phyloP scores from a whole-genome alignment of 2,329 filamentous ascomycete genomes.

The Shiraia bambusicola region DNA sequence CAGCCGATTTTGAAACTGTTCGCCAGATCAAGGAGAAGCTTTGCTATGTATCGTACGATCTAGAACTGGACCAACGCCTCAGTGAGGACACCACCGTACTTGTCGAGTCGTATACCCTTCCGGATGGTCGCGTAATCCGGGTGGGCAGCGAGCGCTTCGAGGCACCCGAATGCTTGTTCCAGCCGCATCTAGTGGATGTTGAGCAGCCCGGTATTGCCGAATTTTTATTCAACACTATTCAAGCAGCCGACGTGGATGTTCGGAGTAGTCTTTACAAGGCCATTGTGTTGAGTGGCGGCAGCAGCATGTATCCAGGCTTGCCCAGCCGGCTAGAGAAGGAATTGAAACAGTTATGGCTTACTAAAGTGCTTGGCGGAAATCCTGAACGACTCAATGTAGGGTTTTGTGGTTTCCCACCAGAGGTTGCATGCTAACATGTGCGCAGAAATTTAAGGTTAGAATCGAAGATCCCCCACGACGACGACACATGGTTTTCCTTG shows the following conservation, averaged over 20 bases:
- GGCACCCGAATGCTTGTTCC: slow-evolving; percentile 96
- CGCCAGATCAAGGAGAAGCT: slow-evolving; percentile 99
- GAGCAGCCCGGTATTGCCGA: slow-evolving; percentile 96
- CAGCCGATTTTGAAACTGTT: slow-evolving; percentile 97
- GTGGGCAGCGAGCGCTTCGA: slow-evolving; percentile 98
- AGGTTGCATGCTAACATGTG: slow-evolving; percentile 20
- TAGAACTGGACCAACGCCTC: slow-evolving; percentile 91
- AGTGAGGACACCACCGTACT: slow-evolving; percentile 97
- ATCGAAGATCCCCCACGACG: slow-evolving; percentile 96
- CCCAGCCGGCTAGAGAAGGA: slow-evolving; percentile 97
- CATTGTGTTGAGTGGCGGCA: slow-evolving; percentile 92
- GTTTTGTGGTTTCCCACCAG: slow-evolving; percentile 10
- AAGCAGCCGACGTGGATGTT: slow-evolving; percentile 92
- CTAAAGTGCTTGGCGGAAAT: slow-evolving; percentile 83
- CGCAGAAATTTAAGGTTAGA: slow-evolving; percentile 94
- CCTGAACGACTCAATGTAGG: slow-evolving; percentile 79
- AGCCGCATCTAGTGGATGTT: slow-evolving; percentile 95
- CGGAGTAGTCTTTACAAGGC: slow-evolving; percentile 93
- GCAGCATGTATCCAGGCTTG: slow-evolving; percentile 97
- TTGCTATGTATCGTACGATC: slow-evolving; percentile 97
- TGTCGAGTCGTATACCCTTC: slow-evolving; percentile 95
- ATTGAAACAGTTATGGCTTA: slow-evolving; percentile 97
- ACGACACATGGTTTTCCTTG: slow-evolving; percentile 99
- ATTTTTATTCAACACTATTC: slow-evolving; percentile 98
- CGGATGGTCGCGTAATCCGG: slow-evolving; percentile 92